Base-by-base conservation (phyloP, 768 basidiomycete species). In the Pleurotus giganteus region DNA sequence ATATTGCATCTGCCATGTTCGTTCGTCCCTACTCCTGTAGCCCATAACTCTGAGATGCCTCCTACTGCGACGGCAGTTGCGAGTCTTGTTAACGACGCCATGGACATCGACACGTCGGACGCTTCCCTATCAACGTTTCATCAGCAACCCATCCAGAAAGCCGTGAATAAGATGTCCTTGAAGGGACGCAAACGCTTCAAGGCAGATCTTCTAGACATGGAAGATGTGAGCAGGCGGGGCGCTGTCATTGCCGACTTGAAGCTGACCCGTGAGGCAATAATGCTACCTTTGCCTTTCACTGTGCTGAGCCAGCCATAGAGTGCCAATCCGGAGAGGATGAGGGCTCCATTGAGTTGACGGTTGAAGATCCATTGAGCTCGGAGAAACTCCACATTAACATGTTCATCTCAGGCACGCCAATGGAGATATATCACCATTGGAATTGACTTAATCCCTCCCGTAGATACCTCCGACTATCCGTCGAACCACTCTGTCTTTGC, bases 401-500 rank as follows among this genome's bases (percentile, higher is more conserved):
- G 27, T 26, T 32, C 59, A 24, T 32, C 19, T 28, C 26, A 15
- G 23, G 21, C 24, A 29, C 4, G n/a, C n/a, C n/a, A n/a, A n/a
- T n/a, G n/a, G n/a, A n/a, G n/a, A n/a, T n/a, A n/a, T n/a, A n/a
- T n/a, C n/a, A n/a, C n/a, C n/a, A n/a, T n/a, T n/a, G n/a, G n/a
- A n/a, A n/a, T n/a, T n/a, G n/a, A n/a, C n/a, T n/a, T n/a, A n/a
- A n/a, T n/a, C n/a, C 47, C n/a, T n/a, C 21, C 47, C 37, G 17
- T 57, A 85, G 85, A 87, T 60, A 80, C 85, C 1, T 83, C 86
- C 8, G 82, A 84, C 49, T 89, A 89, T 62, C 88, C 88, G 0
- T 69, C 69, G 24, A 72, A 69, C 55, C 86, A 88, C 63, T 72
- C 75, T 0, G 77, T 79, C 52, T 79, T 87, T 60, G 76, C 82